A percentile compares a stretch with the other conserved stretches of the same genome.
Evolutionary conservation across 1,284 basidiomycete genomes (phyloP).

Genomic region (Ganoderma leucocontextum): DNA sequence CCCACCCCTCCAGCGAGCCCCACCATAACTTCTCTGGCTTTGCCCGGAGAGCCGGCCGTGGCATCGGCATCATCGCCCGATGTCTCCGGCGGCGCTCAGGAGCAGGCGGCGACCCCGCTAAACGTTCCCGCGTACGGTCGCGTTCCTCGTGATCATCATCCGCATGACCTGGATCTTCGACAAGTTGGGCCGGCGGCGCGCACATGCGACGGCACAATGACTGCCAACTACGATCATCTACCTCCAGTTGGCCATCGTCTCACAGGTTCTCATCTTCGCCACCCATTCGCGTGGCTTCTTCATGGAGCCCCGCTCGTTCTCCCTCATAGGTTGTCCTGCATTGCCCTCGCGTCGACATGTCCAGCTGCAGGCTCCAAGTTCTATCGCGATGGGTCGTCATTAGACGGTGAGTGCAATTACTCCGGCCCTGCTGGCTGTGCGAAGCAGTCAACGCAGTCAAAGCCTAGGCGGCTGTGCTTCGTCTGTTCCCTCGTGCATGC

Average conservation of each 20-base stretch:
- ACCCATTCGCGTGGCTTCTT: slow-evolving; percentile 97
- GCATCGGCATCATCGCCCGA: slow-evolving; percentile 15
- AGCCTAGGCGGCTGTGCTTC: too few species aligned
- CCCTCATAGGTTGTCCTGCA: slow-evolving; percentile 88
- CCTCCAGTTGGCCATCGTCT: slow-evolving; percentile 96
- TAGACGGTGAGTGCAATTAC: too few species aligned
- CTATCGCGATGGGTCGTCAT: too few species aligned
- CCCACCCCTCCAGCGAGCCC: slow-evolving; percentile 47
- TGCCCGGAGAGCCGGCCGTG: slow-evolving; percentile 36
- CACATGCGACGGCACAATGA: slow-evolving; percentile 67
- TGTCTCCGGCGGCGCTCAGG: neutral
- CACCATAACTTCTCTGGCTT: slow-evolving; percentile 33
- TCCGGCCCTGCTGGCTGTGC: too few species aligned
- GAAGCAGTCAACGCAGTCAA: too few species aligned
- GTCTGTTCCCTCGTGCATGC: too few species aligned
- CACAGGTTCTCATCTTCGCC: slow-evolving; percentile 97
- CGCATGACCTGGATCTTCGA: slow-evolving; percentile 91
- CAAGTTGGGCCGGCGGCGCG: slow-evolving; percentile 68
- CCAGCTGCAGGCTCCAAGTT: too few species aligned
- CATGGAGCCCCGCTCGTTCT: slow-evolving; percentile 95
- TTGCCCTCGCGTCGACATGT: slow-evolving; percentile 95
- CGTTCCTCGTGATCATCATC: slow-evolving; percentile 86
- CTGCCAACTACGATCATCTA: slow-evolving; percentile 81
- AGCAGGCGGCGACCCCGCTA: slow-evolving; percentile 35
- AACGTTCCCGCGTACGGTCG: slow-evolving; percentile 72